These are phyloP conservation scores for Clathrus columnatus DNA, from an alignment of 768 basidiomycete genomes.

Conservation along the genomic window DNA sequence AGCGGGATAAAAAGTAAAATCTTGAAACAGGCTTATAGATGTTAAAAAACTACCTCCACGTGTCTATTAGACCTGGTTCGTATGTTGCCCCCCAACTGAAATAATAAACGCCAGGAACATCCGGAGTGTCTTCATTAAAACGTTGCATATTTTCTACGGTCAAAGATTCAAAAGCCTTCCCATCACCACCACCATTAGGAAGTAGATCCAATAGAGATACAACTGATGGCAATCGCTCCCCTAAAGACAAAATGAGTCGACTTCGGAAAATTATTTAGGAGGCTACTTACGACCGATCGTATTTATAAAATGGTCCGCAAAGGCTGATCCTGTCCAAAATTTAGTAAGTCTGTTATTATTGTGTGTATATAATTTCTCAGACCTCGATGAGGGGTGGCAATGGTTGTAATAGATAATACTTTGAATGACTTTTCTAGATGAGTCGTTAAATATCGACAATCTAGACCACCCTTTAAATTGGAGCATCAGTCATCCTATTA, in stretches of 20 bases:
- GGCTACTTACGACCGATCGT: conserved; percentile 41
- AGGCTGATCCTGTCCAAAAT: conserved; percentile 56
- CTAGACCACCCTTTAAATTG: conserved; percentile 77
- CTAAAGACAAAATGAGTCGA: conserved; percentile 28
- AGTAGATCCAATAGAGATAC: conserved; percentile 57
- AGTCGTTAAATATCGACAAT: conserved; percentile 83
- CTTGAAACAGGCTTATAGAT: neutral
- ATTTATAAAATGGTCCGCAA: conserved; percentile 83
- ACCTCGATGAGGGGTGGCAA: conserved; percentile 81
- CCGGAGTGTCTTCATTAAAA: conserved; percentile 83
- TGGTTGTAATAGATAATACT: conserved; percentile 84
- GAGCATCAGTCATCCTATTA: neutral
- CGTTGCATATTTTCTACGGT: conserved; percentile 76
- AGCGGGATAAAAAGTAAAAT: neutral
- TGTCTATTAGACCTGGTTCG: conserved; percentile 83
- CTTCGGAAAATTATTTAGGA: neutral
- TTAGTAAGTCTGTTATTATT: neutral
- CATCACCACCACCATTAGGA: conserved; percentile 91
- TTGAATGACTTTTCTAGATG: conserved; percentile 71
- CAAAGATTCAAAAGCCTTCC: conserved; percentile 84
- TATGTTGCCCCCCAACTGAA: conserved; percentile 95
- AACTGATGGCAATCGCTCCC: conserved; percentile 30
- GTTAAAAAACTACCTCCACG: conserved; percentile 51
- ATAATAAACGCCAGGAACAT: conserved; percentile 73
- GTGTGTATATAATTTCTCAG: neutral